Base-by-base conservation (phyloP, 768 basidiomycete genomes). In the Cyclocybe aegerita region DNA sequence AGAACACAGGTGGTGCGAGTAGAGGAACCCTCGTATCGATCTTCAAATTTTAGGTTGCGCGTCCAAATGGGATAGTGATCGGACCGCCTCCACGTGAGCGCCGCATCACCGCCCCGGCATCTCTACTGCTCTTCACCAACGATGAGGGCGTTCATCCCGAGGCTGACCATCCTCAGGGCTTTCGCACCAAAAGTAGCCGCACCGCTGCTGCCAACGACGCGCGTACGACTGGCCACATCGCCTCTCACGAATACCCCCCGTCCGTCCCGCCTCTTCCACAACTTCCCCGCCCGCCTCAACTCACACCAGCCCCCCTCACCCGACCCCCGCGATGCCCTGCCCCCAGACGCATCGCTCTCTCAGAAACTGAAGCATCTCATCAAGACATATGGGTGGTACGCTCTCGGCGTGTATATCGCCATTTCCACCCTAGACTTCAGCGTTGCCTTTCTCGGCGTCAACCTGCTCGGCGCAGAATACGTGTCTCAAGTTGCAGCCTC, bases 321-420 rank as follows among this genome's bases (percentile, higher is more conserved):
- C 49, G 63, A 66, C 33, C 58, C 61, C 36, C 60, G 50, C 42
- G 50, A 66, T 17, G 58, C 66, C n/a, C 65, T 77, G 1, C 80
- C 80, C 7, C 72, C 80, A 17, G 65, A 81, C 55, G 72, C 79
- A 2, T 69, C 84, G 0, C 72, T 92, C 49, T 82, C 87, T 1
- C 81, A 88, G 65, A 80, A 85, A 14, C 73, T 94, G 16, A 92
- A 86, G 62, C 78, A 82, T 58, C 86, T 98, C 50, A 86, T 94
- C 52, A 94, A 89, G 64, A 81, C 88, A 4, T 97, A 98, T 65
- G 96, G 96, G 30, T 93, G 91, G 90, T 96, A 95, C 64, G 93
- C 97, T 14, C 78, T 98, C 29, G 94, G 90, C 31, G 85, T 98
- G 17, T 99, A 99, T 74, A 39, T 86, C 54, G 63, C 86, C 43